Base-by-base conservation (phyloP, 352 stramenopile species). In the Lagenidium giganteum region DNA sequence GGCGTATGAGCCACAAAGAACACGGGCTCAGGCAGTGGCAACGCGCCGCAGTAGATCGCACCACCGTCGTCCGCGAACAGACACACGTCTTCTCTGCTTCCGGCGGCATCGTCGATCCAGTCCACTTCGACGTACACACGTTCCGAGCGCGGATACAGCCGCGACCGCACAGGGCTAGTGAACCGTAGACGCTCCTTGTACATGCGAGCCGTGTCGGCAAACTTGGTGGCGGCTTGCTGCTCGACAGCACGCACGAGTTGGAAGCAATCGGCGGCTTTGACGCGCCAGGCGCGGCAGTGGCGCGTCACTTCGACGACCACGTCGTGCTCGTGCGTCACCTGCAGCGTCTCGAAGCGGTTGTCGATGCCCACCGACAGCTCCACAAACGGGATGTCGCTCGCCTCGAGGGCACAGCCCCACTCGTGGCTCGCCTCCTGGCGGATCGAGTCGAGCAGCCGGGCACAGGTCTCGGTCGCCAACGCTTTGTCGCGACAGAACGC, bases 101-200 rank as follows among this genome's bases (percentile, higher is more conserved):
- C n/a, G n/a, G n/a, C n/a, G n/a, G n/a, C n/a, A n/a, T n/a, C n/a
- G 16, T 63, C 30, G 6, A 56, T 38, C 51, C 61, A 69, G n/a
- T 61, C 46, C 42, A 71, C 21, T 38, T 85, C 58, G 5, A 85
- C 39, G 31, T 83, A 70, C 2, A 86, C 24, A 0, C 70, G 63
- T 21, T 80, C 53, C 2, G 59, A 64, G 1, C 34, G 16, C 8
- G 69, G 61, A 22, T 83, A 71, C 12, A 74, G 24, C 13, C 54
- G 47, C 1, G 49, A 32, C 1, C 37, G 14, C 8, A 42, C 39
- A 0, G 71, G 74, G 22, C 54, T 68, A 5, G 42, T 45, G 4
- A 87, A 26, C 7, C 49, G n/a, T n/a, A n/a, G n/a, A n/a, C n/a
- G n/a, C n/a, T n/a, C n/a, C n/a, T n/a, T n/a, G n/a, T n/a, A n/a